Conservation (phyloP, 805 yeast genomes). For the Saccharomycopsis oosterbeekiorum region DNA sequence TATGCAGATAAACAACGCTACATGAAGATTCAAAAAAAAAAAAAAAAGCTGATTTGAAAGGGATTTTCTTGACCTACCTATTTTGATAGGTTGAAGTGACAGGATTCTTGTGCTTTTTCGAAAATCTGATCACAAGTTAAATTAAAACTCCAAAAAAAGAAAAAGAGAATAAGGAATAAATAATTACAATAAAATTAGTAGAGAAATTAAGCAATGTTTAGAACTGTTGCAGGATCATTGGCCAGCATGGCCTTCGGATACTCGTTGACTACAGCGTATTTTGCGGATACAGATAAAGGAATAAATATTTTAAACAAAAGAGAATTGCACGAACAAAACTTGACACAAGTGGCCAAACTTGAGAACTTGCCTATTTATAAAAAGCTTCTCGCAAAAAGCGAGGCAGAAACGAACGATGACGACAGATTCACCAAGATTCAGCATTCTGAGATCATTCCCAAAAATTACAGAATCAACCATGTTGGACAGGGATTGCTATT, state of each 20-base stretch:
- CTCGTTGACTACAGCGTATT: background rate
- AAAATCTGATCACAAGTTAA: no score
- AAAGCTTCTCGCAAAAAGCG: background rate
- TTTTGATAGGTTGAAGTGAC: background rate
- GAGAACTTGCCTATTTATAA: background rate
- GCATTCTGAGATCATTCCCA: conserved; percentile 42
- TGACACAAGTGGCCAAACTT: background rate
- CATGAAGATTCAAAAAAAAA: background rate
- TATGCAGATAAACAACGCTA: background rate
- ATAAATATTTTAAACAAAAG: background rate
- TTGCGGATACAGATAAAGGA: background rate
- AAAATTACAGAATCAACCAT: conserved; percentile 49
- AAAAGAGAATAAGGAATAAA: background rate
- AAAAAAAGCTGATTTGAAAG: background rate
- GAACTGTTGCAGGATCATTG: background rate
- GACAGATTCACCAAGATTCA: background rate
- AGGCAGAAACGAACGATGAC: background rate
- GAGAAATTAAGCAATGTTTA: background rate
- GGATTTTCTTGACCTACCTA: background rate
- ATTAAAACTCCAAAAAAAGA: no score
- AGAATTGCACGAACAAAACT: background rate
- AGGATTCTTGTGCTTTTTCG: background rate
- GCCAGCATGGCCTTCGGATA: background rate
- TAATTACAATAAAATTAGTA: background rate
- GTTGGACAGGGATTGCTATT: conserved; percentile 64